phyloP scores from a whole-genome alignment of 139 green algal genomes.

The Tetradesmus lagerheimii region DNA sequence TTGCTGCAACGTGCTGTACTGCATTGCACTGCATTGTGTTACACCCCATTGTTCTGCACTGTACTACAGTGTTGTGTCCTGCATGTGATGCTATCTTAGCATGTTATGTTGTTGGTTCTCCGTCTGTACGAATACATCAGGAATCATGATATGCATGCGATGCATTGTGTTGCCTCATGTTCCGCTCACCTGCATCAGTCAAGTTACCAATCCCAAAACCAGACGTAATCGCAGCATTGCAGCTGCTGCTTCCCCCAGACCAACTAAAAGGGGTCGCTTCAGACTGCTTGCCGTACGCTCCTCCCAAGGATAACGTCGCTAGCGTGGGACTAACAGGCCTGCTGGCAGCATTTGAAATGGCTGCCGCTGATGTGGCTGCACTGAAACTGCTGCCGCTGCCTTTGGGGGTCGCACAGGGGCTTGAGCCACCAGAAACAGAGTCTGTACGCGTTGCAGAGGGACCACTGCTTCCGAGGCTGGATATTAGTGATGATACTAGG shows the following conservation, averaged over 20 bases:
- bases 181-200: neutral
- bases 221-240: neutral
- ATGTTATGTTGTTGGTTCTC: too few relatives aligned
- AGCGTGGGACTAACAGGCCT: neutral
- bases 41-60: too few relatives aligned
- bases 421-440: neutral
- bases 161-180: neutral
- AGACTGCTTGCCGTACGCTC: neutral
- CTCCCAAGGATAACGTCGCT: too few relatives aligned
- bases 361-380: neutral
- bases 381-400: conserved; percentile 1
- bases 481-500: neutral
- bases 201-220: neutral
- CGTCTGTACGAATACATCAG: too few relatives aligned
- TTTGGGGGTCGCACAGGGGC: neutral
- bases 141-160: too few relatives aligned
- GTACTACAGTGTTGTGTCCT: too few relatives aligned
- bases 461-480: neutral
- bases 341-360: neutral
- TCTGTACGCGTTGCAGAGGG: neutral
- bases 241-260: neutral
- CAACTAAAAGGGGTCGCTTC: neutral
- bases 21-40: too few relatives aligned
- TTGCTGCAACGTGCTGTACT: too few relatives aligned
- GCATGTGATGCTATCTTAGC: too few relatives aligned